phyloP scores from a whole-genome alignment of 2,329 filamentous ascomycete genomes.

The Penicillium expansum region DNA sequence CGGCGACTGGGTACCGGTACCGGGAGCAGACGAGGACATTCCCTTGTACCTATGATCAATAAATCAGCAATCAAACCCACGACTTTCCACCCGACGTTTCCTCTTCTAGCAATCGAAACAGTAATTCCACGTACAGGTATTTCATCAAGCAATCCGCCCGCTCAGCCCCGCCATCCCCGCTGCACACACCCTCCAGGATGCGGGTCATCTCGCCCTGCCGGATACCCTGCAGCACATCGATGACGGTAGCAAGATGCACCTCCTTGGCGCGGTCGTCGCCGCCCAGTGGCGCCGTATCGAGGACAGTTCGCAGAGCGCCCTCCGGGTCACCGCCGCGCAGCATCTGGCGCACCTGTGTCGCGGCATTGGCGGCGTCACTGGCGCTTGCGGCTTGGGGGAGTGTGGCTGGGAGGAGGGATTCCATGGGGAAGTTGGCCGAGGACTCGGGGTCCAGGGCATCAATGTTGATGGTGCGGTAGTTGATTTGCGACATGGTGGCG shows the following conservation, averaged over 20 bases:
- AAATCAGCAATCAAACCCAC: slow-evolving; percentile 5
- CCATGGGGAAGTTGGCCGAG: slow-evolving; percentile 83
- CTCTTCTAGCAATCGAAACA: neutral
- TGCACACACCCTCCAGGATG: slow-evolving; percentile 77
- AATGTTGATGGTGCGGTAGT: slow-evolving; percentile 88
- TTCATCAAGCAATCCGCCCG: slow-evolving; percentile 93
- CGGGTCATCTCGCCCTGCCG: slow-evolving; percentile 94
- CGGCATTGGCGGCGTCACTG: slow-evolving; percentile 72
- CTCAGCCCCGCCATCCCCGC: slow-evolving; percentile 75
- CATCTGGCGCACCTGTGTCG: slow-evolving; percentile 80
- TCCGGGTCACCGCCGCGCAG: slow-evolving; percentile 82
- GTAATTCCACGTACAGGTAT: slow-evolving; percentile 70
- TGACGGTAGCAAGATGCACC: slow-evolving; percentile 79
- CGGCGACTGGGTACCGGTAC: slow-evolving; percentile 47
- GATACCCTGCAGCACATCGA: slow-evolving; percentile 93
- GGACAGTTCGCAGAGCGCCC: slow-evolving; percentile 76
- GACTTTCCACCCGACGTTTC: too few species aligned
- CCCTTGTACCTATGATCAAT: slow-evolving; percentile 75
- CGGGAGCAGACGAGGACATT: slow-evolving; percentile 57
- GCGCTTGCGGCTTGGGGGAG: slow-evolving; percentile 68
- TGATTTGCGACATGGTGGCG: slow-evolving; percentile 49
- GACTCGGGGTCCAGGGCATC: slow-evolving; percentile 89
- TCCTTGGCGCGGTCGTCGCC: slow-evolving; percentile 63
- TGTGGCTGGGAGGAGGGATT: slow-evolving; percentile 74
- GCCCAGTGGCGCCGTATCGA: slow-evolving; percentile 77